Conservation (phyloP, 306 rosid genomes). For the Phaseolus lunatus region DNA sequence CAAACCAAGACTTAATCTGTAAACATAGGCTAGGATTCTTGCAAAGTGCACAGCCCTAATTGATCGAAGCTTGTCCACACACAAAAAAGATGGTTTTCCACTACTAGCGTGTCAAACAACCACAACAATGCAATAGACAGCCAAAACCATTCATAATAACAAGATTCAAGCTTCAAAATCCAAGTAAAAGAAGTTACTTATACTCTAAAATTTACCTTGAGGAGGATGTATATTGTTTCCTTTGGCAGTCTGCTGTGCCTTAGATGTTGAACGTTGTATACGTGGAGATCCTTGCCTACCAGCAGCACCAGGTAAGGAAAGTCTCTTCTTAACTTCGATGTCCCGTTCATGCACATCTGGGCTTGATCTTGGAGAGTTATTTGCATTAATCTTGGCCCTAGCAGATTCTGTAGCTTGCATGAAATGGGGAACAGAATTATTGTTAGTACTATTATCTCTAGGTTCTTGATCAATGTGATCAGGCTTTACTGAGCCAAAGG, state of each 20-base stretch:
- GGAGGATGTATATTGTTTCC: constrained; percentile 54
- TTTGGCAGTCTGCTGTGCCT: constrained; percentile 68
- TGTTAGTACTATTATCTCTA: constrained; percentile 63
- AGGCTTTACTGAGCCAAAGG: constrained; percentile 71
- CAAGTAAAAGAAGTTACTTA: constrained; percentile 9
- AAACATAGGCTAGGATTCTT: background rate
- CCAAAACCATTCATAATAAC: constrained; percentile 1
- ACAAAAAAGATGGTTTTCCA: background rate
- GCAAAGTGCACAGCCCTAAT: background rate
- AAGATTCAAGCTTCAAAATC: constrained; percentile 27
- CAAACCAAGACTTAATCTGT: constrained; percentile 8
- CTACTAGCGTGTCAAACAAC: background rate
- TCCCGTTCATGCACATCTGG: constrained; percentile 91
- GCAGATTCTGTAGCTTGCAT: constrained; percentile 99
- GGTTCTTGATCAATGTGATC: constrained; percentile 76
- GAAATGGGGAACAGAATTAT: constrained; percentile 78
- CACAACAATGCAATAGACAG: background rate
- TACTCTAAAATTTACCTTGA: constrained; percentile 45
- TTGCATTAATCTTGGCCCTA: constrained; percentile 81
- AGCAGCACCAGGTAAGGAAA: constrained; percentile 83
- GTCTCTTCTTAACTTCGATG: constrained; percentile 73
- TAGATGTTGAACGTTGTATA: constrained; percentile 66
- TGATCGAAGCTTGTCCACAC: background rate
- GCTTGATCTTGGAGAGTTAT: constrained; percentile 86
- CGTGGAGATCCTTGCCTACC: constrained; percentile 93